Evolutionary conservation across 768 basidiomycete species (phyloP), one percentile per base, ranked within the genome.

Genomic region (Suillus discolor): DNA sequence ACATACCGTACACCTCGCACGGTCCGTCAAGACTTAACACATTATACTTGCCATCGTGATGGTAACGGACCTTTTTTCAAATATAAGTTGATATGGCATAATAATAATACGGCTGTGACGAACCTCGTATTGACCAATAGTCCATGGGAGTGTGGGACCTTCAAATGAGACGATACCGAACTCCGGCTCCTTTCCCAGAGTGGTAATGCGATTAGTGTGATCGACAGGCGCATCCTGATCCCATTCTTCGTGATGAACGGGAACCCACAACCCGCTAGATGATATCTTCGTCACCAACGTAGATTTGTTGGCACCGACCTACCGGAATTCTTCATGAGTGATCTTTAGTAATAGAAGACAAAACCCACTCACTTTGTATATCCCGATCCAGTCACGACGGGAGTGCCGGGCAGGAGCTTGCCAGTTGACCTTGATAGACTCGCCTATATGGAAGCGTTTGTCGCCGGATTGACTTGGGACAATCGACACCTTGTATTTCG

Each of bases 41-140:
- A 76, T 96, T 97, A 78, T 99, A 93, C 76, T 96, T 98, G 57
- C 95, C 96, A 75, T 97, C 94, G 72, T 98, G 96, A 72, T 99
- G 97, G 74, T 96, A 96, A 4, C 94, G 89, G 66, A 91, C 82
- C 91, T 92, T 67, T 34, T 59, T 42, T 28, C 59, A 44, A 31
- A 60, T 31, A 18, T 42, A 28, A 42, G 59, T 31, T 60, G 18
- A 42, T 42, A 25, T 60, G 12, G 12, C 28, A 31, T n/a, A 28
- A 20, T n/a, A 13, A 28, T 53, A 42, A 62, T 38, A 64, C 6
- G 9, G 25, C 11, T 6, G 67, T 5, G 28, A 51, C 51, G 28
- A 42, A 70, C 88, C 83, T 99, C 97, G 74, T 98, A 99, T 61
- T 79, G 79, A 8, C 97, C 97, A 42, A 85, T 83, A 42, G 86